phyloP scores from a whole-genome alignment of 73 alveolate genomes.

The Urostyla sp. region DNA sequence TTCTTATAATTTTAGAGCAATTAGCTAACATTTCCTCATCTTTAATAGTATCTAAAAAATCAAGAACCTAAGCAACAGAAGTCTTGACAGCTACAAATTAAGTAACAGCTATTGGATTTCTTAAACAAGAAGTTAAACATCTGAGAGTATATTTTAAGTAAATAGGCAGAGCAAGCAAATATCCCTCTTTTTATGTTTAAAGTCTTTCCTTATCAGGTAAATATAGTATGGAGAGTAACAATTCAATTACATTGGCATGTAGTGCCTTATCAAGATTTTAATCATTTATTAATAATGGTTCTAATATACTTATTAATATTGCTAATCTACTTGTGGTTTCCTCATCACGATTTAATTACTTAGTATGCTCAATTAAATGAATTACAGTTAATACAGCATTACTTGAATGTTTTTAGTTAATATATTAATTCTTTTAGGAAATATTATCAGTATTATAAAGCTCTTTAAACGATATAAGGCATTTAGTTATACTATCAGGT shows the following conservation, averaged over 20 bases:
- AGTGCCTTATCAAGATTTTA: conserved; percentile 58
- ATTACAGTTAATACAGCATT: conserved; percentile 32
- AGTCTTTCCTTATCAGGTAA: conserved; percentile 22
- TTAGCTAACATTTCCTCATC: conserved; percentile 75
- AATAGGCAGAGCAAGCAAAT: too few relatives aligned
- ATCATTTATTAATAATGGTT: conserved; percentile 63
- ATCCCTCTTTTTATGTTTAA: conserved; percentile 30
- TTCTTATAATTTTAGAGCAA: conserved; percentile 55
- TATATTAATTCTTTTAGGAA: conserved; percentile 27
- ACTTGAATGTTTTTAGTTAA: conserved; percentile 33
- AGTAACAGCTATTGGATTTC: conserved; percentile 44
- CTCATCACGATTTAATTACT: conserved; percentile 27
- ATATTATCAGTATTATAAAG: conserved; percentile 26
- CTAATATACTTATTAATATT: conserved; percentile 39
- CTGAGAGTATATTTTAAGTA: conserved; percentile 66
- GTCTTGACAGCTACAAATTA: conserved; percentile 48
- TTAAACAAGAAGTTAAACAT: conserved; percentile 59
- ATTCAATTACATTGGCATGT: conserved; percentile 11
- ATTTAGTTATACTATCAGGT: conserved; percentile 58
- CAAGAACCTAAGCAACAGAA: conserved; percentile 39
- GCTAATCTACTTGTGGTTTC: conserved; percentile 59
- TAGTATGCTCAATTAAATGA: conserved; percentile 50
- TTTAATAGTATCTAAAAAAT: conserved; percentile 33
- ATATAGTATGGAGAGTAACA: background rate
- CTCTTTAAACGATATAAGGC: conserved; percentile 50